Evolutionary conservation across 345 rosid species (phyloP).

Genomic region (Rhodomyrtus tomentosa): DNA sequence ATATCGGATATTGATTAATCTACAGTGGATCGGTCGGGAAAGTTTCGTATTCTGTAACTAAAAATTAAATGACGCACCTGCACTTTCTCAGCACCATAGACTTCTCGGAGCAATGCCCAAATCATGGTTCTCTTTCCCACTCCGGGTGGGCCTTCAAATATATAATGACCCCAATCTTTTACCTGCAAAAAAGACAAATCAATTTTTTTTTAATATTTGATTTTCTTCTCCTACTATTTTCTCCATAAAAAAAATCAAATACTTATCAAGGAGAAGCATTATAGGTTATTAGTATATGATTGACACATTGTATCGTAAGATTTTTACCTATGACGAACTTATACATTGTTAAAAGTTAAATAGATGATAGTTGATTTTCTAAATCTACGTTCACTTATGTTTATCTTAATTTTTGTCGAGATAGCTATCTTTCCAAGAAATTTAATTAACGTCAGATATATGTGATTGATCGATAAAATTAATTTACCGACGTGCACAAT

Average conservation of each 20-base stretch:
- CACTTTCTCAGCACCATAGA: constrained; percentile 29
- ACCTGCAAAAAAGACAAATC: constrained; percentile 3
- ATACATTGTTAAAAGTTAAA: not conserved
- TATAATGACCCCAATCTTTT: constrained; percentile 20
- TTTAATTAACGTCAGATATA: not conserved
- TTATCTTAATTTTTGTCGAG: not conserved
- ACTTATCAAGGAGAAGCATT: not conserved
- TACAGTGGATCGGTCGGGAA: not conserved
- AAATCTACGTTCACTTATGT: not conserved
- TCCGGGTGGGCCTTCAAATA: constrained; percentile 55
- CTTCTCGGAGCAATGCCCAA: constrained; percentile 41
- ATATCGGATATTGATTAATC: not conserved
- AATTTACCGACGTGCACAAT: not conserved
- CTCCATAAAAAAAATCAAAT: not conserved
- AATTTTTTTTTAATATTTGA: not conserved
- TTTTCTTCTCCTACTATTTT: not conserved
- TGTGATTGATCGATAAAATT: not conserved
- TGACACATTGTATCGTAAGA: not conserved
- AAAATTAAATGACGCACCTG: constrained; percentile 13
- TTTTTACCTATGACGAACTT: not conserved
- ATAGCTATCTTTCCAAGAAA: not conserved
- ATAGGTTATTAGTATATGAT: not conserved
- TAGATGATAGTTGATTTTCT: not conserved
- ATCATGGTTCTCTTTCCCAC: constrained; percentile 65
- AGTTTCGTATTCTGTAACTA: not conserved